Base-by-base conservation (phyloP, 169 alveolate genomes). In the Eimeria tenella region DNA sequence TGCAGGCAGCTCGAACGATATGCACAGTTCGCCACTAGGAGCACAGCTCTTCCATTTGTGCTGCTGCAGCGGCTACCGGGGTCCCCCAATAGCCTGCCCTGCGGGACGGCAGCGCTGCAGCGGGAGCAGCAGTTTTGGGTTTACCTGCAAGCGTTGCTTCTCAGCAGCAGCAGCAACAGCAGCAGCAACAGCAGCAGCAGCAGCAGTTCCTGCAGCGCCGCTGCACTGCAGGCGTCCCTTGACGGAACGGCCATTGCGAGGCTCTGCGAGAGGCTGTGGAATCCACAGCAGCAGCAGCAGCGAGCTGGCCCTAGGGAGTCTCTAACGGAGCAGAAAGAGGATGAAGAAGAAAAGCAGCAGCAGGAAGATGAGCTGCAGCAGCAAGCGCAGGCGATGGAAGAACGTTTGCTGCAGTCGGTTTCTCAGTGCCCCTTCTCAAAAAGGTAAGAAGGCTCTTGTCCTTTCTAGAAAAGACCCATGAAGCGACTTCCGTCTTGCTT, bases 41-140 rank as follows among this genome's bases (percentile, higher is more conserved):
- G 68, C 90, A 82, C 74, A 7, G 75, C 75, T 23, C 75, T 82
- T 58, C 90, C 90, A 15, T 82, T 82, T 56, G 75, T 23, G 58
- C 75, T 82, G 90, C 90, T 82, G 75, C 74, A 58, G 58, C 90
- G 90, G 31, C 90, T 82, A 6, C 90, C 90, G 15, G 90, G 60
- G 63, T 49, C 73, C 49, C 58, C 75, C 4, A 73, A 58, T 2
- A 73, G 90, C 21, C 53, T 82, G 75, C 90, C 90, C 21, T 82
- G 90, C 90, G 90, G 74, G 25, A 58, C 90, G 7, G 90, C 90
- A 21, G 90, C 56, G 90, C 73, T 82, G 75, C 90, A 82, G 58
- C 70, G 90, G 42, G 90, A 73, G 88, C 79, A 73, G 68, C 79
- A 49, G 68, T 10, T 60, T 31, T 71, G 77, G 79, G 70, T 56